A percentile compares a stretch with the other conserved stretches of the same genome.
Conservation (phyloP, 2,329 filamentous ascomycete genomes). For the Periconia digitata region DNA sequence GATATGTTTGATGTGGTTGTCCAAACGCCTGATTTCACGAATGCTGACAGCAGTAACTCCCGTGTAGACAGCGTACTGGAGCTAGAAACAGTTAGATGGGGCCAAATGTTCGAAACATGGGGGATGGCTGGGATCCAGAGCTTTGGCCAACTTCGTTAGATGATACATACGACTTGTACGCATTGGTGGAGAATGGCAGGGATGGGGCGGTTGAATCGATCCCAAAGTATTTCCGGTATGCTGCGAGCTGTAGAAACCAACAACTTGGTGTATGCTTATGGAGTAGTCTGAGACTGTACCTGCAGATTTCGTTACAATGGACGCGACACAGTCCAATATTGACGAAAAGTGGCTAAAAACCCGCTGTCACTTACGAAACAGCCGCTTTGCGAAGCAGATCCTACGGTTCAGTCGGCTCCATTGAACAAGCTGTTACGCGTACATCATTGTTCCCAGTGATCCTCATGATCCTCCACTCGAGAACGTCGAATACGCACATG, state of each 20-base stretch:
- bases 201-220: slow-evolving; percentile 21
- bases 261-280: background rate
- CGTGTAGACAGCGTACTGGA: slow-evolving; percentile 8
- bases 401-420: too few relatives aligned
- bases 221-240: slow-evolving; percentile 9
- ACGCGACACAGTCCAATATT: slow-evolving; percentile 28
- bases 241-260: slow-evolving; percentile 3
- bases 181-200: slow-evolving; percentile 17
- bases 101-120: slow-evolving; percentile 11
- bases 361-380: slow-evolving; percentile 22
- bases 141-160: slow-evolving; percentile 16
- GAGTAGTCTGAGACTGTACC: slow-evolving; percentile 32
- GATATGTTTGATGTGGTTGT: slow-evolving; percentile 16
- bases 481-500: too few relatives aligned
- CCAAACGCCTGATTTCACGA: slow-evolving; percentile 2
- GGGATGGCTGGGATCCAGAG: slow-evolving; percentile 17
- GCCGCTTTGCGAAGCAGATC: slow-evolving; percentile 16
- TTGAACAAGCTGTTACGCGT: too few relatives aligned
- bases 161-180: slow-evolving; percentile 7
- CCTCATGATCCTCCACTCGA: too few relatives aligned
- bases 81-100: slow-evolving; percentile 8
- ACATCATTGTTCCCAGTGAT: too few relatives aligned
- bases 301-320: slow-evolving; percentile 30
- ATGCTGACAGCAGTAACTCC: slow-evolving; percentile 12
- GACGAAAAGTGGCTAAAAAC: slow-evolving; percentile 11